phyloP scores from a whole-genome alignment of 768 basidiomycete species.

The Mycena belliarum region DNA sequence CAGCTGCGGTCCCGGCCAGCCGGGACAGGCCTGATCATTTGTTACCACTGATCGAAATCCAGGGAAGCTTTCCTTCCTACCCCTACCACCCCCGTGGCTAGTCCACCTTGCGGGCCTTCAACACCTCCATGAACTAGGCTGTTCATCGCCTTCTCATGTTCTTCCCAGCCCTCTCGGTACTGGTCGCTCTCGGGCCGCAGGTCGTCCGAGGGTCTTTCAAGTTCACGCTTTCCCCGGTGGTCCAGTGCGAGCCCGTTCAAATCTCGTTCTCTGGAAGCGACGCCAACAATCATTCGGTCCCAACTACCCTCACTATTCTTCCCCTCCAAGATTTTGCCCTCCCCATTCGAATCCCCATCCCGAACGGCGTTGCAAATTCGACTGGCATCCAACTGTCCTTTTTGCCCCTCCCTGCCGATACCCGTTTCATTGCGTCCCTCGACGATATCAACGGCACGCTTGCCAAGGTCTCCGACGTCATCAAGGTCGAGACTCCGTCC shows the following conservation, averaged over 20 bases:
- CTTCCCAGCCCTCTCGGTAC: conserved; percentile 30
- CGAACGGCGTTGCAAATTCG: conserved; percentile 34
- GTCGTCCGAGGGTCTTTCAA: conserved; percentile 38
- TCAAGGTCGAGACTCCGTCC: conserved; percentile 33
- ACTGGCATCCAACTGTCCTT: conserved; percentile 49
- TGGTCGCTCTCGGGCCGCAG: conserved; percentile 40
- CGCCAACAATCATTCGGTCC: conserved; percentile 33
- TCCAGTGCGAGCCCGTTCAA: conserved; percentile 54
- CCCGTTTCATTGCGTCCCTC: conserved; percentile 56
- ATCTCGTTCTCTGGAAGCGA: conserved; percentile 46
- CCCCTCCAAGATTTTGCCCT: conserved; percentile 47
- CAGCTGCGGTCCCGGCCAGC: no score
- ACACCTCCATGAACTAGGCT: conserved; percentile 24
- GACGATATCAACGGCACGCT: conserved; percentile 45
- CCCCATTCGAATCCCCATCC: conserved; percentile 49
- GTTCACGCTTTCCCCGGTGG: conserved; percentile 44
- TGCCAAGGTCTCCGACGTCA: conserved; percentile 49
- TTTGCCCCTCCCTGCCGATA: conserved; percentile 51
- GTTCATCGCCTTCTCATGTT: conserved; percentile 27
- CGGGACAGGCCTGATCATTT: no score
- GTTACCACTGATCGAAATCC: no score
- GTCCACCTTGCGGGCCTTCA: conserved; percentile 33
- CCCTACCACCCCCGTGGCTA: conserved; percentile 34
- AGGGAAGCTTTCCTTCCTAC: conserved; percentile 18
- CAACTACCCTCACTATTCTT: conserved; percentile 50